Base-by-base conservation (phyloP, 441 rosid genomes). In the Lepidium campestre region DNA sequence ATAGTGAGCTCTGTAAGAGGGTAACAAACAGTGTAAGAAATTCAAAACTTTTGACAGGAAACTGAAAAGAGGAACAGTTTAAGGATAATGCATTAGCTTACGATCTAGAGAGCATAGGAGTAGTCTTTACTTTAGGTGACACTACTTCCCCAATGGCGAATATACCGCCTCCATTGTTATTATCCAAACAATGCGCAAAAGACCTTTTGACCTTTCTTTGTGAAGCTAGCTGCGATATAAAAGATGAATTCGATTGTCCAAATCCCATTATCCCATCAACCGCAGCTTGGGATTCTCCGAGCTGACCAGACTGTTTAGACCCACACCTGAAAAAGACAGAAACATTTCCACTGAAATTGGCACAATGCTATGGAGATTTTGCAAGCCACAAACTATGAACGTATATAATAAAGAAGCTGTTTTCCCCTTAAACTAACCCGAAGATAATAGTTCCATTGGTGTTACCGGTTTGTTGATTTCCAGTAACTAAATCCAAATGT, bases 171-270 rank as follows among this genome's bases (percentile, higher is more conserved):
- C 97, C 97, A 7, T 80, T 57, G 41, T 47, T 49, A 67, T 75
- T 87, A 67, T 94, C 96, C 80, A 94, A 74, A 78, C 97, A 94
- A 78, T 94, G 99, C 4, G 92, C 84, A 84, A 89, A 91, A 63
- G 73, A 57, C 63, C 72, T 82, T 79, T 84, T 91, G 14, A 89
- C 91, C 63, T 78, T 85, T 70, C 92, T 82, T 32, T 86, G 81
- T 5, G 85, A 78, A 76, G 96, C 91, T 56, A 91, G 78, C 79
- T 94, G 99, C 11, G 94, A 87, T 72, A 87, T 75, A 81, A 91
- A 53, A 20, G 99, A 89, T n/a, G 97, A 81, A 75, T 87, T 89
- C 48, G 97, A 78, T 60, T 91, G 94, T 64, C 99, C 99, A 69
- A 94, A 89, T 57, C 97, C 97, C 71, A 91, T 67, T 59, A 91